Evolutionary conservation across 2,329 filamentous ascomycete species (phyloP).

Genomic region (Colletotrichum sp.): DNA sequence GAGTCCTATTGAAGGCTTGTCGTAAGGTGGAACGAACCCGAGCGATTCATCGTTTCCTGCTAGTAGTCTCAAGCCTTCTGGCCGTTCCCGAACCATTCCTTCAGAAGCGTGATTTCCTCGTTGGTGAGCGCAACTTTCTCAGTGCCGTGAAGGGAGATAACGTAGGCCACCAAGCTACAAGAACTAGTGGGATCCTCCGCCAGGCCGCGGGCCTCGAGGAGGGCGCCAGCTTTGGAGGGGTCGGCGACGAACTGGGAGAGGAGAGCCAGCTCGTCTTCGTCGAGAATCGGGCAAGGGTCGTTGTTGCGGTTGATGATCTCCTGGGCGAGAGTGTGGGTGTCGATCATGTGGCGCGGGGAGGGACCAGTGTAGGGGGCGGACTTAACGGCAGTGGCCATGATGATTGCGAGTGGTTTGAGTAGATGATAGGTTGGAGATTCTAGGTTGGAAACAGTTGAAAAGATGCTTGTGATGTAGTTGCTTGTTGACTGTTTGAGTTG

Average conservation of each 20-base stretch:
- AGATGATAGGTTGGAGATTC: neutral
- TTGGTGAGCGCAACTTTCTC: conserved; percentile 7
- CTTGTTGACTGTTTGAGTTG: neutral
- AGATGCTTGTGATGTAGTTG: neutral
- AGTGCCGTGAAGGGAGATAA: conserved; percentile 13
- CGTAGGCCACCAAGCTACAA: conserved; percentile 13
- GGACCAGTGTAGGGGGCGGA: conserved; percentile 20
- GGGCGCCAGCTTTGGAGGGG: neutral
- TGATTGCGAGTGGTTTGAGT: neutral
- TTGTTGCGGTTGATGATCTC: conserved; percentile 23
- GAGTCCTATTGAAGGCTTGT: neutral
- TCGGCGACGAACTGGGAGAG: conserved; percentile 8
- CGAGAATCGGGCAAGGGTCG: conserved; percentile 14
- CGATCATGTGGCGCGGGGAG: conserved; percentile 15
- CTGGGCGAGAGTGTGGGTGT: conserved; percentile 18
- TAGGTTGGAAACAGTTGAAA: neutral
- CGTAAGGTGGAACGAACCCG: no score
- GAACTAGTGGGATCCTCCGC: neutral
- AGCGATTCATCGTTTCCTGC: neutral
- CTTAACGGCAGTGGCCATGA: neutral
- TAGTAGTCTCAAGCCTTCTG: neutral
- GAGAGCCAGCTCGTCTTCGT: conserved; percentile 9
- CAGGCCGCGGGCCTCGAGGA: neutral
- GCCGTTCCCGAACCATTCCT: conserved; percentile 13
- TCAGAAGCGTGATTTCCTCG: conserved; percentile 11